Base-by-base conservation (phyloP, 108 stramenopile species). In the Cyclotella sp. region DNA sequence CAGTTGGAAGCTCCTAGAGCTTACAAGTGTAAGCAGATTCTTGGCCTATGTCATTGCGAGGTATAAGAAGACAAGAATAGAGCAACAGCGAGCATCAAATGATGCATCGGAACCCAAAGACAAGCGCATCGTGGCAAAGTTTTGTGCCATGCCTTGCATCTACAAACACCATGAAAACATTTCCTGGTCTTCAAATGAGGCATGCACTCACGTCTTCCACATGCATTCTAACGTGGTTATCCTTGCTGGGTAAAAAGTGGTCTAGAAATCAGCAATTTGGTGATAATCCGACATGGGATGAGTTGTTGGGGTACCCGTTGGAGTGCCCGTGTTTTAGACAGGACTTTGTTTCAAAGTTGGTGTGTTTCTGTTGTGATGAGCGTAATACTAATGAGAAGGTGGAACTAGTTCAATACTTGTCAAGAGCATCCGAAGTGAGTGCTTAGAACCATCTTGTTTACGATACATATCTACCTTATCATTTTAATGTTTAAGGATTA, bases 261-360 rank as follows among this genome's bases (percentile, higher is more conserved):
- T 54, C 53, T 0, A 57, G 40, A 29, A 22, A 44, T 13, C 74
- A 75, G 30, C 53, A 54, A 2, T 75, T 75, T 57, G 34, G 30
- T 9, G 65, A 66, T 18, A 12, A 46, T 58, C 63, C 52, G 16
- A 22, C 21, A 12, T 22, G 16, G 39, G 29, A 46, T 8, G 59
- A 75, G 27, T 43, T 75, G 55, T 47, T 75, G 43, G 58, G 60
- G n/a, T 75, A 46, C 30, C 11, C 24, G 1, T 57, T 75, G 47
- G 76, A 77, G 46, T 83, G 82, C 46, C 82, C 82, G 39, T 83
- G 77, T 66, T 83, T 76, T 59, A 70, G 82, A 16, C 83, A 79
- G 26, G 55, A 40, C n/a, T 79, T 84, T 40, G 21, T 83, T 28
- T 59, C 41, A 10, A 67, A 66, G 26, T 19, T 34, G 6, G 34